Evolutionary conservation across 306 rosid species (phyloP), one percentile per base, ranked within the genome.

Genomic region (Acacia acuminata): DNA sequence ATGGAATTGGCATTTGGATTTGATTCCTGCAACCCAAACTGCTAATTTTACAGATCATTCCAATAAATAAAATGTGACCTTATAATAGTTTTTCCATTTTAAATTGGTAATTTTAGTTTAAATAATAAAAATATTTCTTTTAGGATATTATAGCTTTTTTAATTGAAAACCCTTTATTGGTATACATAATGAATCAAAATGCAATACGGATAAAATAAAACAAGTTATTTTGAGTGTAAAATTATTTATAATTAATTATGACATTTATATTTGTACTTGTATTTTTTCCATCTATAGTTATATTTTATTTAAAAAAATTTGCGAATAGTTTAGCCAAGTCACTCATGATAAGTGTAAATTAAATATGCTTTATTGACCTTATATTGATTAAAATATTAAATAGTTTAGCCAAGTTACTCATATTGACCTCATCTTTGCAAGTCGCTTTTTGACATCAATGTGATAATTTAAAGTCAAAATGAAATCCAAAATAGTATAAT

Each of bases 1-100:
- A 55, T 51, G 68, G 68, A 25, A 56, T 75, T 19, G 67, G 68
- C 68, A 75, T 55, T 75, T 20, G 79, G 79, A 75, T 55, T 75
- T 55, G 68, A 75, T 75, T 55, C 79, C 48, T 75, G 25, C 66
- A 50, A 27, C 42, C 8, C 50, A 14, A 24, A 7, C 34, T 15
- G 34, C 53, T 72, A 45, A 72, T 72, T 72, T 72, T 27, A 72
- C 76, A 47, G 42, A 72, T 25, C 60, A 72, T 45, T 47, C 40
- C 51, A 24, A 12, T 12, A 25, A 71, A 44, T 2, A 7, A 71
- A 71, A 71, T 3, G 43, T 8, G 8, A 72, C 19, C 22, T 45
- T 15, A 25, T 44, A 7, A 72, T 27, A 42, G 15, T 44, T 71
- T 71, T 45, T 24, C 9, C 30, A 24, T 71, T 45, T 71, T 12